phyloP scores from a whole-genome alignment of 495 filamentous ascomycete genomes.

The Articulospora tetracladia region DNA sequence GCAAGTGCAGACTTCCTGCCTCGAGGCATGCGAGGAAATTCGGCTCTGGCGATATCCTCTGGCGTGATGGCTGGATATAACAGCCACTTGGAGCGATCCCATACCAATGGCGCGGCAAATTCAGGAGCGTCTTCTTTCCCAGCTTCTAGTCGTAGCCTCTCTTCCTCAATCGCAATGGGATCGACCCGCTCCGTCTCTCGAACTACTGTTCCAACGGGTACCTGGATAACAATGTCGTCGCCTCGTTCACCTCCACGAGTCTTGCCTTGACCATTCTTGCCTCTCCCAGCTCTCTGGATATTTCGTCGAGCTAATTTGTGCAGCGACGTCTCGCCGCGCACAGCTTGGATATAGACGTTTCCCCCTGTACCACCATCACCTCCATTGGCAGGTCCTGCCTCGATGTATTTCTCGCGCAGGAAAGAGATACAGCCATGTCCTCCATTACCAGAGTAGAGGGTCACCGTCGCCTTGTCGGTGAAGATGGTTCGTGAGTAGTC shows the following conservation, averaged over 20 bases:
- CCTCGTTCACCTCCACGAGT: slow-evolving; percentile 74
- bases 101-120: slow-evolving; percentile 19
- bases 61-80: slow-evolving; percentile 74
- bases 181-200: slow-evolving; percentile 76
- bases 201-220: slow-evolving; percentile 90
- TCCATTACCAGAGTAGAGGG: slow-evolving; percentile 70
- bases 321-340: slow-evolving; percentile 82
- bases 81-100: slow-evolving; percentile 69
- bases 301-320: slow-evolving; percentile 85
- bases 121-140: slow-evolving; percentile 32
- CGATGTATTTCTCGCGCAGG: slow-evolving; percentile 81
- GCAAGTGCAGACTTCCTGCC: slow-evolving; percentile 53
- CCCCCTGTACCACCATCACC: slow-evolving; percentile 92
- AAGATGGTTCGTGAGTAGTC: slow-evolving; percentile 82
- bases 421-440: slow-evolving; percentile 94
- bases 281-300: slow-evolving; percentile 70
- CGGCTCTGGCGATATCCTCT: slow-evolving; percentile 56
- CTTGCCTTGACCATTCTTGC: slow-evolving; percentile 84
- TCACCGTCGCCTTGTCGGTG: slow-evolving; percentile 77
- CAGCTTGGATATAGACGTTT: slow-evolving; percentile 90
- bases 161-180: slow-evolving; percentile 63
- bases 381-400: slow-evolving; percentile 90
- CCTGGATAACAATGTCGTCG: slow-evolving; percentile 80
- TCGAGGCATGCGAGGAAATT: slow-evolving; percentile 54
- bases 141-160: slow-evolving; percentile 29